Evolutionary conservation across 768 basidiomycete species (phyloP).

Genomic region (Suillus sp.): DNA sequence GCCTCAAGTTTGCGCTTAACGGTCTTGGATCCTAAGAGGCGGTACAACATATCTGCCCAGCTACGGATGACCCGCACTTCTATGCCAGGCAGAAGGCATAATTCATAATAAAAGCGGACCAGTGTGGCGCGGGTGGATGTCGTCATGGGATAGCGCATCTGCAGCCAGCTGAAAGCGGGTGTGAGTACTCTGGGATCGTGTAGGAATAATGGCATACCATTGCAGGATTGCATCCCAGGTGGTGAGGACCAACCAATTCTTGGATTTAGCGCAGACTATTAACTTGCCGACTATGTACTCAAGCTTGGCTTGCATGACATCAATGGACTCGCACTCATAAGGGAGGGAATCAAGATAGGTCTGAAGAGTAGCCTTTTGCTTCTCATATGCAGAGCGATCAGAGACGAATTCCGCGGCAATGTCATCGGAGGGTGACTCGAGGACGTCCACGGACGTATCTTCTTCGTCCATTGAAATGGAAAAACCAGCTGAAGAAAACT

Average conservation of each 20-base stretch:
- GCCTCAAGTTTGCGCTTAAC: constrained; percentile 70
- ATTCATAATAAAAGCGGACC: constrained; percentile 73
- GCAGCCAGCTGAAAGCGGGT: constrained; percentile 60
- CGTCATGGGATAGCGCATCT: constrained; percentile 78
- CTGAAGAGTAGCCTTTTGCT: constrained; percentile 61
- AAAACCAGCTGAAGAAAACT: constrained; percentile 22
- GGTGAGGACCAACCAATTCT: constrained; percentile 72
- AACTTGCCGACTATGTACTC: constrained; percentile 72
- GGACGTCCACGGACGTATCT: constrained; percentile 48
- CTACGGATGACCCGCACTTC: constrained; percentile 69
- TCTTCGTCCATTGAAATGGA: constrained; percentile 58
- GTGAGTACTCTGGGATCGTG: constrained; percentile 6
- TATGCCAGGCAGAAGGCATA: constrained; percentile 75
- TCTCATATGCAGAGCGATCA: constrained; percentile 49
- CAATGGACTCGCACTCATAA: constrained; percentile 69
- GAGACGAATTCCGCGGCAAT: constrained; percentile 17
- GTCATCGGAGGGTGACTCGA: constrained; percentile 43
- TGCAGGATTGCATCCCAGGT: constrained; percentile 82
- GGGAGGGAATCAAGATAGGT: constrained; percentile 70
- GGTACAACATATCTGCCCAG: constrained; percentile 80
- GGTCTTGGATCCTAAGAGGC: constrained; percentile 66
- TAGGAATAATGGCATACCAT: constrained; percentile 50
- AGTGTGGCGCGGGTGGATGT: constrained; percentile 71
- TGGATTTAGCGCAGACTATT: constrained; percentile 66
- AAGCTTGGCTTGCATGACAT: constrained; percentile 71